Conservation (phyloP, 345 rosid species). For the Aethionema arabicum region DNA sequence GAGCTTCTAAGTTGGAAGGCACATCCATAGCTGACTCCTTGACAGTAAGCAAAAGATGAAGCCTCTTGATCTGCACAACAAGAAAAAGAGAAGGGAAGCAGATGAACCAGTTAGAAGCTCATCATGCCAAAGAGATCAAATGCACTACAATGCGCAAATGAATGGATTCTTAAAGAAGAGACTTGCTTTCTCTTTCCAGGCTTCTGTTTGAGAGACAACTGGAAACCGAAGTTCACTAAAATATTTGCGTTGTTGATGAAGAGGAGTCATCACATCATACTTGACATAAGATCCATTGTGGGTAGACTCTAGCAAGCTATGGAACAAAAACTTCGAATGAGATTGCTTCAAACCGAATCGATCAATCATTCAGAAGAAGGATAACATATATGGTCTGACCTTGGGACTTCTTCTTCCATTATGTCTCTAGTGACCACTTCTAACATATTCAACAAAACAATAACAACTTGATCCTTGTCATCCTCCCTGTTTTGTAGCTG, state of each 20-base stretch:
- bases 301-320: conserved; percentile 49
- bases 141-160: conserved; percentile 11
- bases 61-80: conserved; percentile 48
- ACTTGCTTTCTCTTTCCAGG: conserved; percentile 58
- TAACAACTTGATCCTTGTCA: conserved; percentile 51
- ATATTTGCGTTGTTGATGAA: conserved; percentile 46
- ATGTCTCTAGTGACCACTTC: conserved; percentile 62
- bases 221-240: conserved; percentile 51
- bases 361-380: conserved; percentile 1
- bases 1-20: conserved; percentile 68
- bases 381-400: conserved; percentile 38
- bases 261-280: conserved; percentile 57
- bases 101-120: conserved; percentile 17
- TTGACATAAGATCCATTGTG: conserved; percentile 49
- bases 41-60: conserved; percentile 58
- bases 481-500: conserved; percentile 46
- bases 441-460: conserved; percentile 54
- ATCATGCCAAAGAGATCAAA: conserved; percentile 14
- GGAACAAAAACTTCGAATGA: conserved; percentile 16
- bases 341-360: conserved; percentile 15
- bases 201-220: conserved; percentile 44
- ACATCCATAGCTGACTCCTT: conserved; percentile 74
- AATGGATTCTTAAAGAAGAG: conserved; percentile 20
- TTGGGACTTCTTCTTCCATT: conserved; percentile 51
- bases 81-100: conserved; percentile 11